Conservation (phyloP, 2,329 filamentous ascomycete species). For the Exophiala aquamarina region DNA sequence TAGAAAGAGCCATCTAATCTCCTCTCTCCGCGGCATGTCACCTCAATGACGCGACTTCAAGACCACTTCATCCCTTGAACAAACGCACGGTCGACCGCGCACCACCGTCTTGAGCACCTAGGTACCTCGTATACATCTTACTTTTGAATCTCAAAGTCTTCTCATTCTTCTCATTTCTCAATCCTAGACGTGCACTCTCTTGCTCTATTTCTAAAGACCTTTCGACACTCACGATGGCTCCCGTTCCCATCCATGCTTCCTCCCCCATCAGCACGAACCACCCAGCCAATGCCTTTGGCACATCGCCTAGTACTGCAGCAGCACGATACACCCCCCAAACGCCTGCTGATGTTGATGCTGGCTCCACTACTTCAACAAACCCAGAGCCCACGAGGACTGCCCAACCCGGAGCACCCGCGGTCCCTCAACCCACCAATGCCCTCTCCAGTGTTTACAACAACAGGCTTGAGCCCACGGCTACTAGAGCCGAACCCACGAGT, state of each 20-base stretch:
- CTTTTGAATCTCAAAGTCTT: too few species aligned
- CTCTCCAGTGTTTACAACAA: slow-evolving; percentile 15
- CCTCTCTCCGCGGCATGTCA: too few species aligned
- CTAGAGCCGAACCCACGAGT: slow-evolving; percentile 2
- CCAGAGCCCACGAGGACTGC: slow-evolving; percentile 7
- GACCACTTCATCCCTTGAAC: slow-evolving; percentile 14
- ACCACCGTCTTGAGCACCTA: too few species aligned
- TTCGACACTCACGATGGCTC: slow-evolving; percentile 13
- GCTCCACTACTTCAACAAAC: slow-evolving; percentile 11
- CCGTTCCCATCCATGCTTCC: slow-evolving; percentile 24
- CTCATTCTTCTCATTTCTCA: too few species aligned
- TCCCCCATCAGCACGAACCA: slow-evolving; percentile 26
- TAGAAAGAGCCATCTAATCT: too few species aligned
- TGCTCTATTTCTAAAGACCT: too few species aligned
- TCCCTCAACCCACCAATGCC: slow-evolving; percentile 21
- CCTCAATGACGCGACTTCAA: neutral
- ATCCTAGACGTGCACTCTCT: too few species aligned
- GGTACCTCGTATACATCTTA: too few species aligned
- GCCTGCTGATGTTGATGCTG: slow-evolving; percentile 3
- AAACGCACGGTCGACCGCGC: slow-evolving; percentile 13
- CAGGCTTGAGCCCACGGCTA: slow-evolving; percentile 18
- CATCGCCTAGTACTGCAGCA: slow-evolving; percentile 20
- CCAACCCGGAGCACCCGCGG: slow-evolving; percentile 18
- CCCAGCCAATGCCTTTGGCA: slow-evolving; percentile 8
- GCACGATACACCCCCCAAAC: slow-evolving; percentile 14